Base-by-base conservation (phyloP, 2,329 filamentous ascomycete genomes). In the Anisogramma anomala region DNA sequence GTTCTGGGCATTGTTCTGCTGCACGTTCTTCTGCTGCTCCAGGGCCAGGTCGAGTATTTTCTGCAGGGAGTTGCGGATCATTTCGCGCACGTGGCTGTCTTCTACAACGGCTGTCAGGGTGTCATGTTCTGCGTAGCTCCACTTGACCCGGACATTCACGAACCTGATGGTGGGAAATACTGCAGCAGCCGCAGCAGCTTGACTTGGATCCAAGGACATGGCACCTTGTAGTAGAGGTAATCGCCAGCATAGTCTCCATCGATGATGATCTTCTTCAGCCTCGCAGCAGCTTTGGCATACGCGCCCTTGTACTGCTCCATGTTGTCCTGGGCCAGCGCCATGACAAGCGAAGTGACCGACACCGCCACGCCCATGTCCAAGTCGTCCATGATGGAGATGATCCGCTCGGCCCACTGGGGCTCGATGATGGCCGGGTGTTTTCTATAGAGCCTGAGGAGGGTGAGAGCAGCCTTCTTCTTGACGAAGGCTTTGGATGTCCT, bases 171-270 rank as follows among this genome's bases (percentile, higher is more conserved):
- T 19, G 88, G 84, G 61, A 94, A 98, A 60, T 96, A 98, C 62
- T 98, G 91, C 49, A 98, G 70, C 46, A 98, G 65, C 48, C 88
- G 79, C 50, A 98, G 64, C 14, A 98, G 72, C 65, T 98, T 98
- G 55, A 96, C 84, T 63, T 96, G 88, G 43, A 98, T 79, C 91
- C 91, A 98, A 3, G 91, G 91, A 57, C 91, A 98, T 1, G 91
- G 91, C n/a, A 98, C 91, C 56, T 95, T 95, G 70, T 98, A 98
- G 67, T 98, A 98, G 19, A 95, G 75, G 58, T 98, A 98, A 58
- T 96, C 91, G 42, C 78, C 74, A 0, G 85, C 77, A 55, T 85
- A 91, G 52, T 98, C 89, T 49, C 82, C 82, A 52, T 96, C 89
- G 19, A 96, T 79, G 13, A 95, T 72, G 50, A 96, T 84, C 50